Percentiles rank a stretch among this genome's conserved stretches.
phyloP scores from a whole-genome alignment of 805 yeast species.

The Saturnispora hagleri region DNA sequence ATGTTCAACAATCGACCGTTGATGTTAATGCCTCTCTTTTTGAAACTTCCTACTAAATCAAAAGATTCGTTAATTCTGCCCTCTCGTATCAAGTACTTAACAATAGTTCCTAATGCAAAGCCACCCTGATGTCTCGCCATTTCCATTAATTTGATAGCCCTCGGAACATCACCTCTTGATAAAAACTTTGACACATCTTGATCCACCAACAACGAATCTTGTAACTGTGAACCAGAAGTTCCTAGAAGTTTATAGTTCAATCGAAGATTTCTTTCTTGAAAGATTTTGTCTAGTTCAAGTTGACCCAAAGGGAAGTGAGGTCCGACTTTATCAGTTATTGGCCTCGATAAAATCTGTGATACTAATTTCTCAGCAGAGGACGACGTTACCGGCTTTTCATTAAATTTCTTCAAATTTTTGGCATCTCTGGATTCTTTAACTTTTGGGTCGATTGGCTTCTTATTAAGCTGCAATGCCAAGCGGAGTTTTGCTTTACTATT shows the following conservation, averaged over 20 bases:
- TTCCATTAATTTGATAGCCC: slow-evolving; percentile 34
- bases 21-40: slow-evolving; percentile 50
- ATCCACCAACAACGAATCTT: slow-evolving; percentile 49
- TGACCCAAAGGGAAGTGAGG: slow-evolving; percentile 21
- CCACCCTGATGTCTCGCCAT: slow-evolving; percentile 33
- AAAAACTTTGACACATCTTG: slow-evolving; percentile 46
- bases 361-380: slow-evolving; percentile 23
- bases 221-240: slow-evolving; percentile 44
- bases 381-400: slow-evolving; percentile 18
- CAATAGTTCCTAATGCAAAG: slow-evolving; percentile 56
- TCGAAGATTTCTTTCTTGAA: slow-evolving; percentile 29
- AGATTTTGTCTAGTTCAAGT: slow-evolving; percentile 20
- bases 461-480: slow-evolving; percentile 3
- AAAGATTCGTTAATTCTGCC: slow-evolving; percentile 41
- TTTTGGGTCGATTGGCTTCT: slow-evolving; percentile 10
- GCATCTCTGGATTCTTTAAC: neutral
- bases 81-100: slow-evolving; percentile 38
- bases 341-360: slow-evolving; percentile 14
- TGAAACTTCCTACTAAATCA: slow-evolving; percentile 43
- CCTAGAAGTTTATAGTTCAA: slow-evolving; percentile 50
- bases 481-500: slow-evolving; percentile 4
- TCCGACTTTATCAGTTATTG: slow-evolving; percentile 17
- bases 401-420: slow-evolving; percentile 14
- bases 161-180: slow-evolving; percentile 36
- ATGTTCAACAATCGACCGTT: slow-evolving; percentile 42